A percentile compares a stretch with the other conserved stretches of the same genome.
Conservation (phyloP, 208 protist genomes). For the Trypanosoma boissoni region DNA sequence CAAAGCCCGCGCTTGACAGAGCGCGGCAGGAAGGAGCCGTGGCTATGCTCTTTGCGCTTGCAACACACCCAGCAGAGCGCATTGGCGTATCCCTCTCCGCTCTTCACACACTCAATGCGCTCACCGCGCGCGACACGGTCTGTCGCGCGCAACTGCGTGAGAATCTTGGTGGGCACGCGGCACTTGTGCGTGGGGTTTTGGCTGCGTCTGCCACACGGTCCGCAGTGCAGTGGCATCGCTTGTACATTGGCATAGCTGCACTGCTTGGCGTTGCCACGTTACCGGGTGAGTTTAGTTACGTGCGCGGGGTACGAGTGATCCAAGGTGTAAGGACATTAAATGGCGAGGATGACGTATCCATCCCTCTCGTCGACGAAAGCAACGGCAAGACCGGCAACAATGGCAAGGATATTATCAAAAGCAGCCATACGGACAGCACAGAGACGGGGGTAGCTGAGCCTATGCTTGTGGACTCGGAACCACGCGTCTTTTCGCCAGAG, state of each 20-base stretch:
- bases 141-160: constrained; percentile 21
- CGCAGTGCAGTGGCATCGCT: constrained; percentile 51
- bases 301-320: too few relatives aligned
- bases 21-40: constrained; percentile 16
- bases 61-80: background rate
- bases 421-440: too few relatives aligned
- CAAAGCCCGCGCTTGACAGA: constrained; percentile 9
- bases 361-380: too few relatives aligned
- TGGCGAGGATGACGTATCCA: too few relatives aligned
- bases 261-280: constrained; percentile 56
- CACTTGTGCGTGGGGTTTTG: constrained; percentile 44
- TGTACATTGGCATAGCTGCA: constrained; percentile 39
- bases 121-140: constrained; percentile 14
- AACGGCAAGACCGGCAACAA: too few relatives aligned
- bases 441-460: constrained; percentile 7
- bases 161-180: constrained; percentile 33
- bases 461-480: constrained; percentile 47
- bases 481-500: constrained; percentile 64
- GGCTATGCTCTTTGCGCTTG: constrained; percentile 12
- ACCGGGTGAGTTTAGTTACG: too few relatives aligned
- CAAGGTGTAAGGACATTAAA: too few relatives aligned
- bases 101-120: constrained; percentile 16
- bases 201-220: constrained; percentile 27
- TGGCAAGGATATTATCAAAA: background rate
- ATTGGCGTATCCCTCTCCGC: constrained; percentile 16